Evolutionary conservation across 2,329 filamentous ascomycete species (phyloP), one percentile per base, ranked within the genome.

Genomic region (Ceratocystis destructans): DNA sequence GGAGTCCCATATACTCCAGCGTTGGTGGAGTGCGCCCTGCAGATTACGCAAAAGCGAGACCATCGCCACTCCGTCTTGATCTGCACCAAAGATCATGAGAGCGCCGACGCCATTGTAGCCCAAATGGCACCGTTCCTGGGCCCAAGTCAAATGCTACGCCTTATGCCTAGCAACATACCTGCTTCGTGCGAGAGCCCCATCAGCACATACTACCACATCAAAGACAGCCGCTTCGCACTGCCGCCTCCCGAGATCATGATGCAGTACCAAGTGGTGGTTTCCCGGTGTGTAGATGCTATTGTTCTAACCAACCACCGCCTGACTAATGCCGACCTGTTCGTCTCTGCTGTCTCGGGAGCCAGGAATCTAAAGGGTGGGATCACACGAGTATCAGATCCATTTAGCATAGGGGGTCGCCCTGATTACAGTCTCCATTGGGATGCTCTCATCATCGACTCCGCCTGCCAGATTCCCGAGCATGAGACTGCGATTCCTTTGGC

Each of bases 391-490:
- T 5, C 48, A 5, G 20, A 15, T 25, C 22, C 48, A 6, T 53
- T 12, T 53, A 25, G 22, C 8, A 53, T 41, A 6, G 55, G 28
- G 3, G n/a, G 2, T 37, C 15, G 12, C 20, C 10, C 22, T 25
- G 48, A 53, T 28, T 59, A 37, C 31, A n/a, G 55, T 10, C 28
- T 59, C 28, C 55, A 31, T 59, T 59, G 55, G 55, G 55, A 59
- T n/a, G 33, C 55, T 20, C 55, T 59, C 6, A 59, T 59, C 10
- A 37, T 59, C 15, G 55, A 59, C 31, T 59, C 55, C 6, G 55
- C 55, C 55, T 33, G 55, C 8, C 28, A 59, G 7, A 46, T 48
- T 46, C 61, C 61, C 44, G 61, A 63, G 25, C 22, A 48, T n/a
- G 61, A 63, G 44, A 33, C 28, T 15, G 25, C 41, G 20, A 63